These are phyloP conservation scores for Calocera cornea DNA, from an alignment of 768 basidiomycete species.

Conservation along the genomic window DNA sequence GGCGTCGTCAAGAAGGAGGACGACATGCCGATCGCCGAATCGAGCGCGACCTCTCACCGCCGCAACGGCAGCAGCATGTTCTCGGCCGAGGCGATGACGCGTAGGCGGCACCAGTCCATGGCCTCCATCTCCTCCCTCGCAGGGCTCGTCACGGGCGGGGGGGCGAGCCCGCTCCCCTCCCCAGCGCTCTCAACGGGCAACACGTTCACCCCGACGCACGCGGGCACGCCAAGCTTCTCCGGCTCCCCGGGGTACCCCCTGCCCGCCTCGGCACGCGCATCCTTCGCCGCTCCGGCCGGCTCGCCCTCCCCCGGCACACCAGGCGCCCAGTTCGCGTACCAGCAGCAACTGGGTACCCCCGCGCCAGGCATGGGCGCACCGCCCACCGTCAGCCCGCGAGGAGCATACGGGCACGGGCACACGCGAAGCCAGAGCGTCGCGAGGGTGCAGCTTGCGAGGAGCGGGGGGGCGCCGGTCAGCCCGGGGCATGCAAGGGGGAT, in stretches of 20 bases:
- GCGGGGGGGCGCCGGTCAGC: neutral
- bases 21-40: conserved; percentile 50
- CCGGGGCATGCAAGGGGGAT: neutral
- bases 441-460: neutral
- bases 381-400: neutral
- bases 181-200: neutral
- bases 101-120: neutral
- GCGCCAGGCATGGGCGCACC: neutral
- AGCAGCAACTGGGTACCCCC: neutral
- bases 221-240: neutral
- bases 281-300: neutral
- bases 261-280: neutral
- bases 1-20: conserved; percentile 36
- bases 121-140: neutral
- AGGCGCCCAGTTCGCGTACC: neutral
- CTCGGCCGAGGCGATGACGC: neutral
- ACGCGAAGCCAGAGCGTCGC: neutral
- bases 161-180: neutral
- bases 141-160: neutral
- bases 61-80: neutral
- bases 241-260: neutral
- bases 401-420: neutral
- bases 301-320: neutral
- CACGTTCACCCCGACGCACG: neutral
- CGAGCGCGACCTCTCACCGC: conserved; percentile 24